Conservation (phyloP, 257 asterid genomes). For the Avicennia marina region DNA sequence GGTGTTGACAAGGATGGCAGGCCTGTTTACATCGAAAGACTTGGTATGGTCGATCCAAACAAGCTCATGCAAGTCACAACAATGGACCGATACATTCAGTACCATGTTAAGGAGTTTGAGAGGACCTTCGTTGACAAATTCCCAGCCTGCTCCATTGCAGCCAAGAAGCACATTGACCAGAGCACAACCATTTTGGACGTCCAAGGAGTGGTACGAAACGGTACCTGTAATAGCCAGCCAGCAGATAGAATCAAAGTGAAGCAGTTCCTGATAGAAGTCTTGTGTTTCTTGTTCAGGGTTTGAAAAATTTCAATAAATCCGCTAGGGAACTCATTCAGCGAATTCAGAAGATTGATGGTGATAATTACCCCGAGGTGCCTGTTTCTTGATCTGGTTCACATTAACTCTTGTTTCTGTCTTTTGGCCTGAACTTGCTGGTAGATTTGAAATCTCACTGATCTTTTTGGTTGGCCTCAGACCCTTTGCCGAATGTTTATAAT, state of each 20-base stretch:
- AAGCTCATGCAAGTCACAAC: constrained; percentile 90
- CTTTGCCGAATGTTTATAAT: constrained; percentile 94
- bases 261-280: neutral
- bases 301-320: constrained; percentile 79
- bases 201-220: constrained; percentile 78
- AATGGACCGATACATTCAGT: constrained; percentile 75
- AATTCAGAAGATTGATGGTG: constrained; percentile 86
- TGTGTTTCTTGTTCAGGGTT: constrained; percentile 50
- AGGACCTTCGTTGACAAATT: constrained; percentile 76
- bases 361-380: constrained; percentile 89
- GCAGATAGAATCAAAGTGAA: neutral
- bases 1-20: constrained; percentile 97
- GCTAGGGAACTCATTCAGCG: constrained; percentile 91
- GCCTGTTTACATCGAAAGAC: constrained; percentile 78
- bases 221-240: neutral
- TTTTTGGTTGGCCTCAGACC: constrained; percentile 36
- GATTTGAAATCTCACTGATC: neutral
- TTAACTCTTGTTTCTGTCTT: neutral
- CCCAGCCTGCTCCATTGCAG: constrained; percentile 90
- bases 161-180: constrained; percentile 87
- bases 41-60: constrained; percentile 76
- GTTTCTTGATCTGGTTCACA: neutral
- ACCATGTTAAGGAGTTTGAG: constrained; percentile 90
- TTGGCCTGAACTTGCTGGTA: too few species aligned
- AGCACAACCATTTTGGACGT: constrained; percentile 98